Evolutionary conservation across 441 rosid genomes (phyloP).

Genomic region (Omphalea diandra): DNA sequence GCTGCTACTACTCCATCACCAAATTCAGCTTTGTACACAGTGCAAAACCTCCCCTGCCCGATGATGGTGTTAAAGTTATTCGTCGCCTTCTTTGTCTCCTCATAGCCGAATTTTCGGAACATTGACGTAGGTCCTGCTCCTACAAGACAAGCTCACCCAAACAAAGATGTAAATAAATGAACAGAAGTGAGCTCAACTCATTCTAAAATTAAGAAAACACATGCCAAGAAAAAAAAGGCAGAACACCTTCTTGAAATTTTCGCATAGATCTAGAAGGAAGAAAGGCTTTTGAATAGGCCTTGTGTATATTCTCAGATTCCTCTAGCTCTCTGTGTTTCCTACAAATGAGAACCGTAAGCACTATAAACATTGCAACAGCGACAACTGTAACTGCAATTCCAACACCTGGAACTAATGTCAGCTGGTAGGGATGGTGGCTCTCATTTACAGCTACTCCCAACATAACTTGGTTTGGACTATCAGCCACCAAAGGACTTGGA

Average conservation of each 20-base stretch:
- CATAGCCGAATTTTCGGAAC: constrained; percentile 75
- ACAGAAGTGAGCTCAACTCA: constrained; percentile 3
- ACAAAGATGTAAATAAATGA: not conserved
- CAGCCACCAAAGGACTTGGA: constrained; percentile 56
- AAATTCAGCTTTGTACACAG: constrained; percentile 79
- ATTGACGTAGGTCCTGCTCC: constrained; percentile 71
- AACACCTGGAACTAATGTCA: constrained; percentile 59
- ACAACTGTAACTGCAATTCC: constrained; percentile 71
- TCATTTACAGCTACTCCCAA: constrained; percentile 36
- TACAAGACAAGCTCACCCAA: constrained; percentile 32
- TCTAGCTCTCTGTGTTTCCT: constrained; percentile 66
- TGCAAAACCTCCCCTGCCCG: constrained; percentile 94
- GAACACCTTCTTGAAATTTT: constrained; percentile 72
- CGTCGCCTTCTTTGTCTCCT: constrained; percentile 75
- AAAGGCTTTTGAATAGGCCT: constrained; percentile 44
- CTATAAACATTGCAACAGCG: constrained; percentile 55
- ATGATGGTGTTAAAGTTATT: constrained; percentile 56
- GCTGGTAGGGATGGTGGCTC: constrained; percentile 62
- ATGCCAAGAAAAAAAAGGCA: not conserved
- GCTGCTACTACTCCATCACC: constrained; percentile 64
- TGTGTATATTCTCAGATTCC: constrained; percentile 49
- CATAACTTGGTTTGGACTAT: constrained; percentile 61
- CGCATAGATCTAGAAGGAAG: constrained; percentile 51
- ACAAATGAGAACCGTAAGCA: constrained; percentile 69
- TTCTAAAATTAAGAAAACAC: constrained; percentile 9